These are phyloP conservation scores for Diaporthe ilicicola DNA, from an alignment of 2,329 filamentous ascomycete genomes.

Conservation along the genomic window DNA sequence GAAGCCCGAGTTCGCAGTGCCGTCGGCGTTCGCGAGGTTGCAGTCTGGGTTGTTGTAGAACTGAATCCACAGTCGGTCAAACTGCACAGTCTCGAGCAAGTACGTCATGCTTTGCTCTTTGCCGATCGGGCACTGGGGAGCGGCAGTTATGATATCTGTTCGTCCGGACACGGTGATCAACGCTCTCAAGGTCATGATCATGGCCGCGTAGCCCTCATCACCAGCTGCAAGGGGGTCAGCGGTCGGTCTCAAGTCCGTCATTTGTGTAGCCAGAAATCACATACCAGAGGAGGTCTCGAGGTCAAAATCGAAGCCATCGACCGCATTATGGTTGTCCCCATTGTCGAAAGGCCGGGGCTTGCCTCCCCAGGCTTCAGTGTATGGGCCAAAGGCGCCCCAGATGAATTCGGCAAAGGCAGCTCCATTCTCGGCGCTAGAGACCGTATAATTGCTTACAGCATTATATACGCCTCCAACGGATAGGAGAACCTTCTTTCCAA, in stretches of 20 bases:
- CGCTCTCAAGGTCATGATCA: conserved; percentile 39
- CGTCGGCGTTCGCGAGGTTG: conserved; percentile 42
- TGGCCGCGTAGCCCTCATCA: conserved; percentile 39
- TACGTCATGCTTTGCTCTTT: conserved; percentile 51
- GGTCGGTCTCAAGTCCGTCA: neutral
- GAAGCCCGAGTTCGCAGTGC: conserved; percentile 39
- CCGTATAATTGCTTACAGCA: conserved; percentile 42
- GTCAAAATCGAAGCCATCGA: conserved; percentile 63
- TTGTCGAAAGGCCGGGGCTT: conserved; percentile 53
- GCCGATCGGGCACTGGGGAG: conserved; percentile 53
- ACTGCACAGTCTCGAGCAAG: conserved; percentile 49
- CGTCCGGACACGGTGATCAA: conserved; percentile 30
- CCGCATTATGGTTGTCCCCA: conserved; percentile 44
- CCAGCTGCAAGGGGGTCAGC: conserved; percentile 34
- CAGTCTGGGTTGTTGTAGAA: conserved; percentile 58
- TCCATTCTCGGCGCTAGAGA: conserved; percentile 42
- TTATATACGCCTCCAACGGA: conserved; percentile 65
- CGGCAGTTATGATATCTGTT: conserved; percentile 43
- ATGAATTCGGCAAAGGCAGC: conserved; percentile 48
- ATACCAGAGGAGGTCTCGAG: conserved; percentile 48
- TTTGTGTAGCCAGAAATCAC: neutral
- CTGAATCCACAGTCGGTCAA: conserved; percentile 55
- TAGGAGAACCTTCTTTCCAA: conserved; percentile 69
- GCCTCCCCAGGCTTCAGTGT: conserved; percentile 35
- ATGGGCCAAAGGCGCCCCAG: conserved; percentile 49